Base-by-base conservation (phyloP, 352 stramenopile species). In the Phytophthora sansomeana region DNA sequence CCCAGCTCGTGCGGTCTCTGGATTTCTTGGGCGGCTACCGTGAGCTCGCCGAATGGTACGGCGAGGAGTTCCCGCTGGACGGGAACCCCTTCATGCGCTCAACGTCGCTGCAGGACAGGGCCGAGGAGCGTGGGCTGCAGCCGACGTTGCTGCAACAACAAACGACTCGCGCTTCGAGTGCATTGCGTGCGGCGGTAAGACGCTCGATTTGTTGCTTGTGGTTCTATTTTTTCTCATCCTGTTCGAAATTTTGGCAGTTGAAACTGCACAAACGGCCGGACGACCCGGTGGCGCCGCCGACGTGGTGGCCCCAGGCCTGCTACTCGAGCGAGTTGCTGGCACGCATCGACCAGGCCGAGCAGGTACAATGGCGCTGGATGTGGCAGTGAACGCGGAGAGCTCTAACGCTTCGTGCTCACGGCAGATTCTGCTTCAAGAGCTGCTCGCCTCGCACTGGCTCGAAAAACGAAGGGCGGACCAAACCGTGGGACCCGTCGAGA, bases 51-150 rank as follows among this genome's bases (percentile, higher is more conserved):
- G 81, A 89, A 48, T 92, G 81, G 84, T 92, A 89, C 50, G 80
- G 84, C 28, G 78, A 92, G n/a, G 84, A 91, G 49, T 92, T 92
- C 53, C 74, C 77, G 5, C 78, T 89, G 49, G 72, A 81, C 35
- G 61, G 83, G 44, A 92, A 91, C 47, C 84, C 81, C 43, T 92
- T 92, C 63, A 76, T 92, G 61, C 76, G 67, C 8, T 67, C 66
- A 42, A 60, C 72, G 43, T 89, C 83, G 16, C 56, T 92, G 19
- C 60, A 72, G 3, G 80, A 92, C 53, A 77, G 75, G 43, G 81
- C 69, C 0, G 48, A 81, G 26, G 78, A 81, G 24, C 67, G 69
- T 9, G 70, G 69, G 0, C 48, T 90, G n/a, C 21, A 21, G 28
- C 65, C 72, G 56, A 54, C 50, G 1, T 7, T 33, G 6, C 58